Evolutionary conservation across 805 yeast genomes (phyloP), one percentile per base, ranked within the genome.

Genomic region (Candida boleticola): DNA sequence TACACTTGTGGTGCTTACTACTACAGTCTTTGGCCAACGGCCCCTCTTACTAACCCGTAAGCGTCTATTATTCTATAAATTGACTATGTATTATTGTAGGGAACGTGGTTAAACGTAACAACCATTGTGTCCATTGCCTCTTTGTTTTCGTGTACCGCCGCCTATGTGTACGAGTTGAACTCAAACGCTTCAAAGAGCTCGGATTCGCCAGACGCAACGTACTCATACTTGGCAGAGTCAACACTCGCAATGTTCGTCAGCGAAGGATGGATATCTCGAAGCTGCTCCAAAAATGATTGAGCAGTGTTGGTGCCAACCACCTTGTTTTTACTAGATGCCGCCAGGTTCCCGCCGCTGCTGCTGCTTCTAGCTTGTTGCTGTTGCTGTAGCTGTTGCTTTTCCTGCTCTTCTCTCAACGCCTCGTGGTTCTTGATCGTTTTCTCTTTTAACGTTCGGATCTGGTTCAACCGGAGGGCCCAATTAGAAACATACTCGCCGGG

Each of bases 381-480:
- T 21, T 42, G 42, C 34, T 35, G 30, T 13, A 27, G 37, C 6
- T 17, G 32, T 4, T 23, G 44, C 34, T 44, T 34, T 29, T 36
- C 32, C 32, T 57, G 55, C 39, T 62, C 67, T 25, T 66, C 66
- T 21, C 48, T 52, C 4, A 66, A 44, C 5, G 42, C 47, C 18
- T 51, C 43, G 49, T 66, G 72, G 23, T 44, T 54, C 33, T 53
- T 51, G 5, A 52, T 31, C 2, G 68, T 57, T 36, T 63, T 62
- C 9, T 53, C 50, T 20, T 62, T 54, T n/a, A 71, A 45, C 1
- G 50, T 47, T 11, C 50, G 48, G 17, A 84, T 71, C 49, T 83
- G 88, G 42, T 68, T 74, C 49, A 79, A 71, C 45, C 95, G 68
- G 48, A 79, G 78, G 14, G 77, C 72, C 95, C 95, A 87, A 52